Evolutionary conservation across 2,329 filamentous ascomycete genomes (phyloP).

Genomic region (Endothia cerciana): DNA sequence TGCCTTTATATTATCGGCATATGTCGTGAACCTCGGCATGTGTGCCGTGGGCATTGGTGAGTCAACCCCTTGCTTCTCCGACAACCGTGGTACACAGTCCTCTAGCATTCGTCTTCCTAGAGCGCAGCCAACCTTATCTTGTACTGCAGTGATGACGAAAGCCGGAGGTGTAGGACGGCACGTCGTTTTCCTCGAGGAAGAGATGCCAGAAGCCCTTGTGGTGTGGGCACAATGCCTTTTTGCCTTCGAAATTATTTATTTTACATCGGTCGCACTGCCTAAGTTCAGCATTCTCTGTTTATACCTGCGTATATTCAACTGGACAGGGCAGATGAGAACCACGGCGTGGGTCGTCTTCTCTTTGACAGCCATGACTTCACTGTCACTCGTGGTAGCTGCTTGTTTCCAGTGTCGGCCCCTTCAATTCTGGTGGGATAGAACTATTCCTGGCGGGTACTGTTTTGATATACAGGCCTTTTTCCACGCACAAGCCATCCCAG

Average conservation of each 20-base stretch:
- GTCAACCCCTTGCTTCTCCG: background rate
- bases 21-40: slow-evolving; percentile 32
- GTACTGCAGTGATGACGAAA: slow-evolving; percentile 31
- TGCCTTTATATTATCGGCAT: slow-evolving; percentile 30
- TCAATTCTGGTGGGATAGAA: slow-evolving; percentile 48
- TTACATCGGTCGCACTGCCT: slow-evolving; percentile 35
- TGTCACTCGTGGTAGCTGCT: slow-evolving; percentile 32
- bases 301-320: slow-evolving; percentile 39
- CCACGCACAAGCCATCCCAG: slow-evolving; percentile 33
- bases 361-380: slow-evolving; percentile 31
- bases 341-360: slow-evolving; percentile 31
- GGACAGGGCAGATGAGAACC: slow-evolving; percentile 32
- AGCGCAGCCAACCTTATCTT: background rate
- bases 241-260: slow-evolving; percentile 38
- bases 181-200: slow-evolving; percentile 29
- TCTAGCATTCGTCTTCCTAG: background rate
- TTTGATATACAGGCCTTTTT: slow-evolving; percentile 36
- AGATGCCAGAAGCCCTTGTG: slow-evolving; percentile 26
- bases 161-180: slow-evolving; percentile 36
- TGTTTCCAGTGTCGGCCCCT: slow-evolving; percentile 45
- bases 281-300: slow-evolving; percentile 38
- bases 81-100: background rate
- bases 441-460: slow-evolving; percentile 45
- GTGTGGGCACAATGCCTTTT: slow-evolving; percentile 35
- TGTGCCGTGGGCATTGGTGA: slow-evolving; percentile 32